These are phyloP conservation scores for Syzygium aqueum DNA, from an alignment of 345 rosid species.

Conservation along the genomic window DNA sequence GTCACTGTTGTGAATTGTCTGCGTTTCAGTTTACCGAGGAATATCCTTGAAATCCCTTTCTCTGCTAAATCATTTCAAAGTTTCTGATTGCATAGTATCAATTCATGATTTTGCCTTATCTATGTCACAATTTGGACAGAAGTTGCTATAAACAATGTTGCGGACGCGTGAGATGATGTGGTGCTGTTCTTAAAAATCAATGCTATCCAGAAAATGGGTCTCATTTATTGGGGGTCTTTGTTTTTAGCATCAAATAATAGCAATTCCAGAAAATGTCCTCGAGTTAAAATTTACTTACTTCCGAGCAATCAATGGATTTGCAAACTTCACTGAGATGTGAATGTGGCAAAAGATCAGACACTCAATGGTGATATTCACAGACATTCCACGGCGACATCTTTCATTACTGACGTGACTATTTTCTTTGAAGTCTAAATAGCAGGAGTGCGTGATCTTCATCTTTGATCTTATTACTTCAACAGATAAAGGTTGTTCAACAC, in stretches of 20 bases:
- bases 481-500: too few species aligned
- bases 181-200: background rate
- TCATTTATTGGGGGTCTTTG: background rate
- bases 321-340: background rate
- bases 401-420: background rate
- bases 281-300: background rate
- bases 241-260: background rate
- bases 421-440: background rate
- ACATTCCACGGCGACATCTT: background rate
- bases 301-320: background rate
- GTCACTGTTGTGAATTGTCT: background rate
- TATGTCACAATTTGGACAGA: background rate
- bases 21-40: background rate
- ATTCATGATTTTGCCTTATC: too few species aligned
- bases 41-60: background rate
- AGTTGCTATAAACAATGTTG: background rate
- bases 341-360: background rate
- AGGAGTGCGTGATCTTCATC: too few species aligned
- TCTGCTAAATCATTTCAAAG: background rate
- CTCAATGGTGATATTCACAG: background rate
- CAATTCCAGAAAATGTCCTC: background rate
- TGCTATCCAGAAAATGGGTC: background rate
- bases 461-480: too few species aligned
- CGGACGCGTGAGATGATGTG: background rate
- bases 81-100: too few species aligned